phyloP scores from a whole-genome alignment of 1,139 yeast species.

The Suhomyces bolitotheri region DNA sequence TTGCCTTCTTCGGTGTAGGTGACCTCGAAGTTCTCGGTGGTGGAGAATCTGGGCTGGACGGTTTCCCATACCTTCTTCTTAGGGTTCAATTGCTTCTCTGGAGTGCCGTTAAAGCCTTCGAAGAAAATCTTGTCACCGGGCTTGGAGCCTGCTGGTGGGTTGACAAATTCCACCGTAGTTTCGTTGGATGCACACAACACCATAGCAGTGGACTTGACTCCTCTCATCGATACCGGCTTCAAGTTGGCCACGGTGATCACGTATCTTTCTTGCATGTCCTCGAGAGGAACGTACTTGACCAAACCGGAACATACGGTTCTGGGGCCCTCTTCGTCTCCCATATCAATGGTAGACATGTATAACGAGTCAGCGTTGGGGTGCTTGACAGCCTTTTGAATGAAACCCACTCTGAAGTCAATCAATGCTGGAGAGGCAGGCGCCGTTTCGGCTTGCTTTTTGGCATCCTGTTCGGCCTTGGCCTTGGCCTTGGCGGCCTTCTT shows the following conservation, averaged over 20 bases:
- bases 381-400: conserved; percentile 91
- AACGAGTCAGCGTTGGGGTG: conserved; percentile 98
- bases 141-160: conserved; percentile 92
- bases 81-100: conserved; percentile 93
- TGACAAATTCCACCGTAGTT: conserved; percentile 79
- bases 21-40: conserved; percentile 74
- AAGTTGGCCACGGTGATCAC: conserved; percentile 61
- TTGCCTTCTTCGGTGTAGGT: conserved; percentile 82
- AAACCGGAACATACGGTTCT: conserved; percentile 97
- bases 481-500: conserved; percentile 74
- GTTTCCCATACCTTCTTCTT: conserved; percentile 98
- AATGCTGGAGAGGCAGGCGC: conserved; percentile 75
- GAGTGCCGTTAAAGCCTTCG: conserved; percentile 83
- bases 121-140: conserved; percentile 97
- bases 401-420: conserved; percentile 93
- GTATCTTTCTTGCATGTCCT: conserved; percentile 46
- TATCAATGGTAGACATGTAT: conserved; percentile 93
- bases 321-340: conserved; percentile 96
- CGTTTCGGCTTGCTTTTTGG: conserved; percentile 51
- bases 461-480: conserved; percentile 61
- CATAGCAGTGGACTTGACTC: conserved; percentile 88
- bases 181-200: conserved; percentile 87
- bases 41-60: conserved; percentile 85
- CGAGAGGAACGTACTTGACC: conserved; percentile 54
- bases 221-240: conserved; percentile 69